Evolutionary conservation across 805 yeast genomes (phyloP).

Genomic region (Cyberlindnera nakhonratchasimensis): DNA sequence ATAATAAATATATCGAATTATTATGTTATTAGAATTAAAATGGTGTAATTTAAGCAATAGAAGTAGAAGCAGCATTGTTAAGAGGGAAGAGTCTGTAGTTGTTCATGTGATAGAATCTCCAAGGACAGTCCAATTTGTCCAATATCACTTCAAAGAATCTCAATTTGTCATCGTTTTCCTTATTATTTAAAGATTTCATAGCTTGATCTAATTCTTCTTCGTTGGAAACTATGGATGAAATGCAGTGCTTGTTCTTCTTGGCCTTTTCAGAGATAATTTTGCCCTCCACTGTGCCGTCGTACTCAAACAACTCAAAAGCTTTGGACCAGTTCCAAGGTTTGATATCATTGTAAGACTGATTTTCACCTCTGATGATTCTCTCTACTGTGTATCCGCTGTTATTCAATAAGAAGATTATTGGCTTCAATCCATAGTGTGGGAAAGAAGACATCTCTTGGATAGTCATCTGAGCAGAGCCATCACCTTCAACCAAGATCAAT

Average conservation of each 20-base stretch:
- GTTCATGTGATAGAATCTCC: conserved; percentile 50
- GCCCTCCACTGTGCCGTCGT: conserved; percentile 35
- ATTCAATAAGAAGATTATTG: conserved; percentile 72
- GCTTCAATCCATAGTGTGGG: conserved; percentile 55
- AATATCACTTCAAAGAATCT: conserved; percentile 58
- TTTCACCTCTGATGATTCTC: conserved; percentile 77
- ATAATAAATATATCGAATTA: too few relatives aligned
- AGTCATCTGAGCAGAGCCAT: conserved; percentile 95
- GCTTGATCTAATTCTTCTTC: conserved; percentile 33
- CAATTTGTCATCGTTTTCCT: conserved; percentile 31
- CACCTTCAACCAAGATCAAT: conserved; percentile 77
- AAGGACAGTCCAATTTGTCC: conserved; percentile 60
- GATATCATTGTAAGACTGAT: conserved; percentile 76
- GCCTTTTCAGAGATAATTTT: conserved; percentile 28
- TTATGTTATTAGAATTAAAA: background rate
- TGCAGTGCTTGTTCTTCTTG: conserved; percentile 27
- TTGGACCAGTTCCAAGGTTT: conserved; percentile 83
- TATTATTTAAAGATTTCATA: conserved; percentile 34
- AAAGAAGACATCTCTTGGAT: conserved; percentile 75
- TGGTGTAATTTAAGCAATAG: conserved; percentile 2
- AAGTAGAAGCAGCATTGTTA: conserved; percentile 4
- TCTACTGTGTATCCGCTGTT: conserved; percentile 91
- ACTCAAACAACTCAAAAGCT: conserved; percentile 53
- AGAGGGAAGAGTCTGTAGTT: conserved; percentile 27
- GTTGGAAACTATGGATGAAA: conserved; percentile 33